Conservation (phyloP, 129 eudicot genomes). For the Escallonia rubra region DNA sequence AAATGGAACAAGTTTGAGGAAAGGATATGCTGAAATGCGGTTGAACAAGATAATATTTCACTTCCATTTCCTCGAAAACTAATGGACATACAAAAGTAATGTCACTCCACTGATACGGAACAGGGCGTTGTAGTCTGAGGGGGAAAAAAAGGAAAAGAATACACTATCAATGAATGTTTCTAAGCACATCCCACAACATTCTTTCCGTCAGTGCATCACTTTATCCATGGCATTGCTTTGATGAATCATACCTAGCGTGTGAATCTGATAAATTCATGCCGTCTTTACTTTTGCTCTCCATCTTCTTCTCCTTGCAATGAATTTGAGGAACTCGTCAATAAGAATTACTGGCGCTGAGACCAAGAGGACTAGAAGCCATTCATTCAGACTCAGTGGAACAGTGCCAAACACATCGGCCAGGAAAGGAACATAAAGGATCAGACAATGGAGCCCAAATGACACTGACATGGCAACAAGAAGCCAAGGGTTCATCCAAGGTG, state of each 20-base stretch:
- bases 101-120: not conserved
- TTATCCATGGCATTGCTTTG: too few relatives aligned
- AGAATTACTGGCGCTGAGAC: constrained; percentile 70
- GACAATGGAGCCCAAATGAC: constrained; percentile 62
- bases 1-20: too few relatives aligned
- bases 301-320: constrained; percentile 45
- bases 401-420: constrained; percentile 59
- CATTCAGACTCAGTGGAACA: constrained; percentile 46
- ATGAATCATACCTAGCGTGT: not conserved
- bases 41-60: too few relatives aligned
- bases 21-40: too few relatives aligned
- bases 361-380: constrained; percentile 58
- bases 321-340: constrained; percentile 50
- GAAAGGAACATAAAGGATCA: constrained; percentile 62
- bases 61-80: not conserved
- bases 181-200: not conserved
- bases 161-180: not conserved
- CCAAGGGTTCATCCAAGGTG: constrained; percentile 80
- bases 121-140: not conserved
- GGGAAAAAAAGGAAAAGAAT: not conserved
- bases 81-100: not conserved
- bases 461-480: constrained; percentile 60
- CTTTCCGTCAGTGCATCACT: not conserved
- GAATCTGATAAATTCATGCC: constrained; percentile 2
- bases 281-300: constrained; percentile 45